Base-by-base conservation (phyloP, 495 filamentous ascomycete genomes). In the Rhypophila decipiens region DNA sequence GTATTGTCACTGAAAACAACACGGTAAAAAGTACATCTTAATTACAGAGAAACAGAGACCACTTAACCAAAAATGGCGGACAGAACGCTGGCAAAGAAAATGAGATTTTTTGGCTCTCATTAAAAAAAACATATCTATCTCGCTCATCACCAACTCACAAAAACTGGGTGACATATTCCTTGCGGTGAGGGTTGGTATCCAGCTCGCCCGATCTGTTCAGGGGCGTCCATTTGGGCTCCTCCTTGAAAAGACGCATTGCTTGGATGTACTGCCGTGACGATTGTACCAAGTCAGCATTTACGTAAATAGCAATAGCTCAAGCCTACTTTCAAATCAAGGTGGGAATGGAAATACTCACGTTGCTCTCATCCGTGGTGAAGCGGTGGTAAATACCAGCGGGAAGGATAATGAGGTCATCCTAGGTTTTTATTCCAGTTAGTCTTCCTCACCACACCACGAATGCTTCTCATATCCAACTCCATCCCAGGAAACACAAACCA, bases 191-290 rank as follows among this genome's bases (percentile, higher is more conserved):
- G 65, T 96, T 98, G 44, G 58, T 65, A 66, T 95, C 88, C 47
- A 95, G 72, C 34, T 94, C 88, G 10, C 68, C 73, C 1, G 78
- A 78, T 36, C 94, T 78, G 67, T 95, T 95, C 57, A 98, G 66
- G 13, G 93, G 88, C 47, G 90, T 97, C 93, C 93, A 98, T 70
- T 96, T 95, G 34, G 93, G 94, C 72, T 97, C 90, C 47, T 97
- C 93, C 74, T 96, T 90, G 80, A 97, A 98, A 43, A 98, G 77
- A 33, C 93, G 80, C 87, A 97, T 91, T 19, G 94, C 93, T 63
- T 90, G 86, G 59, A 96, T 85, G 61, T 91, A 96, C 91, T 97
- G 44, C 18, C 42, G n/a, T n/a, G n/a, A n/a, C n/a, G n/a, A n/a
- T n/a, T n/a, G n/a, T n/a, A n/a, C n/a, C n/a, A n/a, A n/a, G n/a